Evolutionary conservation across 108 stramenopile genomes (phyloP).

Genomic region (Fistulifera solaris): DNA sequence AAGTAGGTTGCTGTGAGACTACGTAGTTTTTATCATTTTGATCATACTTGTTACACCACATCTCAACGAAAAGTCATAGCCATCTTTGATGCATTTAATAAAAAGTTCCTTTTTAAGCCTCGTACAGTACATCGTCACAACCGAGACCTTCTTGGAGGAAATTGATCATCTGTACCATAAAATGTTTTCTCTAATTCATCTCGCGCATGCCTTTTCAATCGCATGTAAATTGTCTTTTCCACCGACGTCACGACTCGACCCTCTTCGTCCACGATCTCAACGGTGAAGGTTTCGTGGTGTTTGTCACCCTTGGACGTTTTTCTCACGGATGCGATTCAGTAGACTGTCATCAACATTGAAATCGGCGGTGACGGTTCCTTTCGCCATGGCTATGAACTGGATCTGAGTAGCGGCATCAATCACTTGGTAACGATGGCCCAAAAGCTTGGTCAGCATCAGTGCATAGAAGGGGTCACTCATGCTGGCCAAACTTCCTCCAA

Average conservation of each 20-base stretch:
- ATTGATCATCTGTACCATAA: too few species aligned
- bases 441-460: conserved; percentile 3
- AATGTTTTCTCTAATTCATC: too few species aligned
- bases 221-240: conserved; percentile 10
- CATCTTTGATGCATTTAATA: too few species aligned
- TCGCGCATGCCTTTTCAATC: background rate
- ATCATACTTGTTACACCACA: too few species aligned
- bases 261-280: conserved; percentile 6
- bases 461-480: conserved; percentile 11
- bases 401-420: conserved; percentile 11
- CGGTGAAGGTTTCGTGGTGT: background rate
- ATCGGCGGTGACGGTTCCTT: conserved; percentile 10
- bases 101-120: too few species aligned
- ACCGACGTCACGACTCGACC: conserved; percentile 7
- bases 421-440: conserved; percentile 9
- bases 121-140: too few species aligned
- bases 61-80: too few species aligned
- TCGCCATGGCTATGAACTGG: conserved; percentile 5
- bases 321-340: background rate
- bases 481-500: conserved; percentile 7
- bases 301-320: conserved; percentile 2
- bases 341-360: conserved; percentile 6
- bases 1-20: too few species aligned
- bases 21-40: too few species aligned
- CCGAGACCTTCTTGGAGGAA: too few species aligned